Evolutionary conservation across 2,329 filamentous ascomycete genomes (phyloP).

Genomic region (Xylariaceae sp.): DNA sequence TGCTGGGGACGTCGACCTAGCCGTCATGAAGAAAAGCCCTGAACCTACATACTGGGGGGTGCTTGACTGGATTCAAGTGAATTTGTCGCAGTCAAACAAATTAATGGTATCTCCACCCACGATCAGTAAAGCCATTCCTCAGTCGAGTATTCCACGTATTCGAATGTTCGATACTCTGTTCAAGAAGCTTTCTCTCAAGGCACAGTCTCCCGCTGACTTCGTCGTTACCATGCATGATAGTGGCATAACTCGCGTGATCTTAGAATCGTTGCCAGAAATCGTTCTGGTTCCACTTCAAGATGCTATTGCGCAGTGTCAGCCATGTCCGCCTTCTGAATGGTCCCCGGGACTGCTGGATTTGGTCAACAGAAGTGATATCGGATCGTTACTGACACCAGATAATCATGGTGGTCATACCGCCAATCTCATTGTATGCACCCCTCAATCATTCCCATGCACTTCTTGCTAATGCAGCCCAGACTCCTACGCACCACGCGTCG

Average conservation of each 20-base stretch:
- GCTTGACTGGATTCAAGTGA: slow-evolving; percentile 50
- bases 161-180: slow-evolving; percentile 68
- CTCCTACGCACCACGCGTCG: slow-evolving; percentile 60
- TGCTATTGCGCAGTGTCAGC: slow-evolving; percentile 77
- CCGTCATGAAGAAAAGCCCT: slow-evolving; percentile 7
- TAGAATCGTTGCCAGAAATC: slow-evolving; percentile 82
- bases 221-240: slow-evolving; percentile 71
- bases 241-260: slow-evolving; percentile 60
- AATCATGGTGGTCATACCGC: slow-evolving; percentile 29
- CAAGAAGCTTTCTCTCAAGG: slow-evolving; percentile 46
- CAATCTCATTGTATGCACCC: slow-evolving; percentile 39
- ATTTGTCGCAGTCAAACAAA: slow-evolving; percentile 30
- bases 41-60: slow-evolving; percentile 33
- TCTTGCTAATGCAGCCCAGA: slow-evolving; percentile 34
- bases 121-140: slow-evolving; percentile 13
- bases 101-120: slow-evolving; percentile 14
- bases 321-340: slow-evolving; percentile 77
- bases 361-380: slow-evolving; percentile 78
- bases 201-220: slow-evolving; percentile 51
- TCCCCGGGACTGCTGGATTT: slow-evolving; percentile 65
- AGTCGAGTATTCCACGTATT: slow-evolving; percentile 59
- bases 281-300: slow-evolving; percentile 79
- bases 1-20: slow-evolving; percentile 1
- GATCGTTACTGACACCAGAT: slow-evolving; percentile 54
- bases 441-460: background rate